Percentiles rank a stretch among this genome's conserved stretches.
phyloP scores from a whole-genome alignment of 331 rosid species.

The Spiraea crenata region DNA sequence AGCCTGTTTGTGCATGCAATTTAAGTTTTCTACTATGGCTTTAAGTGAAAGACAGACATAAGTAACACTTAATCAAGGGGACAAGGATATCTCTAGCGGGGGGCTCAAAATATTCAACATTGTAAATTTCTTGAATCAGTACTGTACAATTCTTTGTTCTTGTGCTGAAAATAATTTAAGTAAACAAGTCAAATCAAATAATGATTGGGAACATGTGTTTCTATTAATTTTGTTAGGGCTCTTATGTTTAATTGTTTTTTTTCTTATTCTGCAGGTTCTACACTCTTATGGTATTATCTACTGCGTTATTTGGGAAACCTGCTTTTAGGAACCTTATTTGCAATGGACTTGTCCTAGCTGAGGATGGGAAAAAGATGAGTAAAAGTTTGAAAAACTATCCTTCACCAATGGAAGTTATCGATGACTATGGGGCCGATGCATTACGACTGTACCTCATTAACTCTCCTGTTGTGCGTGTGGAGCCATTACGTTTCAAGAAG shows the following conservation, averaged over 20 bases:
- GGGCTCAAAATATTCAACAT: no score
- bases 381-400: slow-evolving; percentile 96
- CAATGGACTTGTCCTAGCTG: slow-evolving; percentile 98
- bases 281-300: slow-evolving; percentile 94
- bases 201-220: background rate
- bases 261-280: slow-evolving; percentile 73
- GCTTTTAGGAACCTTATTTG: slow-evolving; percentile 95
- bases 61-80: no score
- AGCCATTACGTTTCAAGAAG: slow-evolving; percentile 87
- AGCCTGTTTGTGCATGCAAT: no score
- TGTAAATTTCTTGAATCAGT: no score
- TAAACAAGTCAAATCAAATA: no score
- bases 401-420: slow-evolving; percentile 79
- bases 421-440: slow-evolving; percentile 98
- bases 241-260: slow-evolving; percentile 20
- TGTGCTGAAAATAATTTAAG: no score
- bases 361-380: slow-evolving; percentile 99
- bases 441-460: slow-evolving; percentile 84
- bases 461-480: slow-evolving; percentile 98
- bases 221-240: slow-evolving; percentile 4
- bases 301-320: slow-evolving; percentile 94
- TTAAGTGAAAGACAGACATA: background rate
- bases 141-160: no score
- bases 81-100: no score
- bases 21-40: background rate